Conservation (phyloP, 2,329 filamentous ascomycete species). For the Aureobasidium zeae region DNA sequence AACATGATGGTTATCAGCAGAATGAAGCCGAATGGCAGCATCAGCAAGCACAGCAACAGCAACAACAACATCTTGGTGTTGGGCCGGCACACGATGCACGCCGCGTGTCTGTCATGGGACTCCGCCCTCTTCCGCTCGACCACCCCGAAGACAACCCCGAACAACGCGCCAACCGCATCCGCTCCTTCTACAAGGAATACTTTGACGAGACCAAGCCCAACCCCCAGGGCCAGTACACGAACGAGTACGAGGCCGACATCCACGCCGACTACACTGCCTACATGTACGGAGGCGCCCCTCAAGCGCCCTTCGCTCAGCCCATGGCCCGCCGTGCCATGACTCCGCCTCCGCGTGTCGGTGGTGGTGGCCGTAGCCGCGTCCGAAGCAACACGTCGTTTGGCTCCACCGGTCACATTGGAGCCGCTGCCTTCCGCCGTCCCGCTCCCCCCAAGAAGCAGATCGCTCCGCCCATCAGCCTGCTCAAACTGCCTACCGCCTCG, state of each 20-base stretch:
- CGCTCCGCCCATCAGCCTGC: slow-evolving; percentile 65
- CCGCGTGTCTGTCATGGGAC: slow-evolving; percentile 46
- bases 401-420: slow-evolving; percentile 34
- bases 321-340: slow-evolving; percentile 90
- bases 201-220: slow-evolving; percentile 71
- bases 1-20: not conserved
- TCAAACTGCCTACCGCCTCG: slow-evolving; percentile 72
- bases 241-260: slow-evolving; percentile 63
- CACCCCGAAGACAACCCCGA: slow-evolving; percentile 86
- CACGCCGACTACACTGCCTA: slow-evolving; percentile 47
- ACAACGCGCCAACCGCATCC: slow-evolving; percentile 86
- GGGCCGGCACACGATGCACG: slow-evolving; percentile 32
- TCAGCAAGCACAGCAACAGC: not conserved
- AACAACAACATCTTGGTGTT: not conserved
- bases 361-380: slow-evolving; percentile 40
- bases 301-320: slow-evolving; percentile 59
- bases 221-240: slow-evolving; percentile 25
- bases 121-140: slow-evolving; percentile 80
- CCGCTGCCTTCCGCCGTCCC: slow-evolving; percentile 24
- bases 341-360: slow-evolving; percentile 64
- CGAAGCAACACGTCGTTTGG: slow-evolving; percentile 36
- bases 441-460: slow-evolving; percentile 44
- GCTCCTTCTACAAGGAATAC: slow-evolving; percentile 99
- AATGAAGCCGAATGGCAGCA: not conserved
- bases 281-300: slow-evolving; percentile 37